Evolutionary conservation across 805 yeast genomes (phyloP).

Genomic region (Metschnikowia lochheadii): DNA sequence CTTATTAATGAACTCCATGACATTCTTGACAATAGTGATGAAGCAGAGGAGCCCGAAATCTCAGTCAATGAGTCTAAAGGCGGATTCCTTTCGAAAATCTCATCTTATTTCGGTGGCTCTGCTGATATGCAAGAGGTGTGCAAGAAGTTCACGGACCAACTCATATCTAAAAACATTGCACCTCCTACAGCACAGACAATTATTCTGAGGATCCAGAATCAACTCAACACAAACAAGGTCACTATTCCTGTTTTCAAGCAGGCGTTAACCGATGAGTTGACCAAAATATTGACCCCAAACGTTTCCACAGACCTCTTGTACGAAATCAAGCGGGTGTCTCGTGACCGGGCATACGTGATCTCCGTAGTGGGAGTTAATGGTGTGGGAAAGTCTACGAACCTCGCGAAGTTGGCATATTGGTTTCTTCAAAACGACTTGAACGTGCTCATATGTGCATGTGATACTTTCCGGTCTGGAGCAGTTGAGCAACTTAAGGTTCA

Average conservation of each 20-base stretch:
- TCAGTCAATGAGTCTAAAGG: slow-evolving; percentile 2
- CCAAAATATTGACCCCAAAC: slow-evolving; percentile 83
- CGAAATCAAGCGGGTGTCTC: slow-evolving; percentile 56
- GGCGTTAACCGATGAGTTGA: slow-evolving; percentile 61
- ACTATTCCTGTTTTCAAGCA: slow-evolving; percentile 64
- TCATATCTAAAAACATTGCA: slow-evolving; percentile 84
- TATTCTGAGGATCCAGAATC: slow-evolving; percentile 64
- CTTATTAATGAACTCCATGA: slow-evolving; percentile 39
- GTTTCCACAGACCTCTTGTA: slow-evolving; percentile 83
- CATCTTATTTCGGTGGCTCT: slow-evolving; percentile 36
- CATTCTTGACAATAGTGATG: slow-evolving; percentile 30
- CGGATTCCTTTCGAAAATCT: slow-evolving; percentile 33
- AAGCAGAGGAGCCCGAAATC: slow-evolving; percentile 19
- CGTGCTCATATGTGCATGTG: slow-evolving; percentile 93
- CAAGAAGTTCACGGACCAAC: slow-evolving; percentile 64
- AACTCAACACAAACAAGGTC: slow-evolving; percentile 66
- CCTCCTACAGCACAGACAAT: slow-evolving; percentile 79
- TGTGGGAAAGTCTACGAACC: slow-evolving; percentile 93
- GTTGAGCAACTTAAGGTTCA: slow-evolving; percentile 96
- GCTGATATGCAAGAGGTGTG: slow-evolving; percentile 58
- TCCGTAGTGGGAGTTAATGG: slow-evolving; percentile 98
- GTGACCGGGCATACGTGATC: slow-evolving; percentile 76
- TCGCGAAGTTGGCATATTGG: slow-evolving; percentile 95
- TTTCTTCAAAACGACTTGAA: slow-evolving; percentile 80
- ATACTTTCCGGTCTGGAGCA: slow-evolving; percentile 96